Base-by-base conservation (phyloP, 176 grass and related monocot genomes). In the Carex cristatella region DNA sequence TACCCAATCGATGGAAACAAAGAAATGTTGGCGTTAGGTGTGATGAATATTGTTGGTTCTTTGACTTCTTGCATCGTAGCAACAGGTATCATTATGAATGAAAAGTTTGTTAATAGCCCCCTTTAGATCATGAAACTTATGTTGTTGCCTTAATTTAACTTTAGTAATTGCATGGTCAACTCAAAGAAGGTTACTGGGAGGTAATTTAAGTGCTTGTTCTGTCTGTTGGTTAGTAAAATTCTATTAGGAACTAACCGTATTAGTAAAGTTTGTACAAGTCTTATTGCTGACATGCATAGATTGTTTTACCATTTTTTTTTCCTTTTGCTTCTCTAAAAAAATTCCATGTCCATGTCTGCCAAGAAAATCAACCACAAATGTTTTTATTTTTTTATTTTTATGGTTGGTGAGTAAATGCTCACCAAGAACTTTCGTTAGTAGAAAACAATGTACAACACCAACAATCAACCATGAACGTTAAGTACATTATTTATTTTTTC, bases 1-100 rank as follows among this genome's bases (percentile, higher is more conserved):
- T 95, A 99, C 61, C 91, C 93, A 57, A 72, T 99, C 59, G 93
- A 99, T 65, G 96, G 96, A 61, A 98, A 99, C 85, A 99, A 95
- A 84, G 96, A 99, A 91, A 99, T 99, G 96, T 49, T 99, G 42
- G 96, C 96, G 9, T 75, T 99, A 81, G 96, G 96, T 75, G 90
- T 92, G 9, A 99, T 99, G 96, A 99, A 99, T 84, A 81, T 99
- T 74, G 65, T 92, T 54, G 96, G 96, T 77, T 95, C 96, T 33
- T 77, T 99, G 85, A 90, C 91, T 90, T 99, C 96, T 82, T 99
- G 96, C 90, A 95, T 95, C 10, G 49, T 95, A 55, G 91, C 90
- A 53, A 99, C 96, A 73, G 96, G 96, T 95, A 92, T 80, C 3
- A 14, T 3, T 65, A 49, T 65, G 56, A 61, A 48, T 16, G 14